A percentile compares a stretch with the other conserved stretches of the same genome.
phyloP scores from a whole-genome alignment of 2,329 filamentous ascomycete species.

The Thielaviopsis musarum region DNA sequence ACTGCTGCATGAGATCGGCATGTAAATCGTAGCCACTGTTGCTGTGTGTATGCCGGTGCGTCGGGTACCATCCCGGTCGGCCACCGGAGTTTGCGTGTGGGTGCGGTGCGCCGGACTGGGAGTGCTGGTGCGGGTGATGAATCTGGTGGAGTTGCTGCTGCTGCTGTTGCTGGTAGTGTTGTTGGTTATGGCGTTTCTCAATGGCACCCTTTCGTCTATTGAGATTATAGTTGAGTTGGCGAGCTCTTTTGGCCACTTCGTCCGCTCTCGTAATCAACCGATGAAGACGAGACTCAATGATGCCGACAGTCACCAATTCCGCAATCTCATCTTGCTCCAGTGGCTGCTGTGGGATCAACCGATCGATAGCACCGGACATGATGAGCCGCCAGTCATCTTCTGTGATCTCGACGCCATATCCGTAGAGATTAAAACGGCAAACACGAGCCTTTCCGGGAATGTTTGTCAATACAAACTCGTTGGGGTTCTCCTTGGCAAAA shows the following conservation, averaged over 20 bases:
- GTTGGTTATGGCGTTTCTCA: conserved; percentile 38
- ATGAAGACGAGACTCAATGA: conserved; percentile 61
- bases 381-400: conserved; percentile 82
- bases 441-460: conserved; percentile 51
- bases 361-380: conserved; percentile 64
- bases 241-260: conserved; percentile 43
- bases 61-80: conserved; percentile 10
- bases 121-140: not conserved
- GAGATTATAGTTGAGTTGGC: conserved; percentile 67
- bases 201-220: conserved; percentile 62
- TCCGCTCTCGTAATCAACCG: conserved; percentile 69
- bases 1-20: conserved; percentile 39
- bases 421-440: conserved; percentile 70
- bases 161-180: conserved; percentile 13
- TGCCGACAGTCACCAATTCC: conserved; percentile 68
- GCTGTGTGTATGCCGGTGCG: conserved; percentile 8
- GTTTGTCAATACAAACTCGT: conserved; percentile 58
- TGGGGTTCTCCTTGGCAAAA: conserved; percentile 64
- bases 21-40: conserved; percentile 28
- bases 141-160: conserved; percentile 1
- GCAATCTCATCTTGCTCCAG: conserved; percentile 76
- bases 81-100: not conserved
- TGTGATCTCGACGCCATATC: conserved; percentile 65
- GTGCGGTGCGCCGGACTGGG: not conserved
- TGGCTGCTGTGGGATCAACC: conserved; percentile 59